Base-by-base conservation (phyloP, 2,329 filamentous ascomycete genomes). In the Monosporascus sp. region DNA sequence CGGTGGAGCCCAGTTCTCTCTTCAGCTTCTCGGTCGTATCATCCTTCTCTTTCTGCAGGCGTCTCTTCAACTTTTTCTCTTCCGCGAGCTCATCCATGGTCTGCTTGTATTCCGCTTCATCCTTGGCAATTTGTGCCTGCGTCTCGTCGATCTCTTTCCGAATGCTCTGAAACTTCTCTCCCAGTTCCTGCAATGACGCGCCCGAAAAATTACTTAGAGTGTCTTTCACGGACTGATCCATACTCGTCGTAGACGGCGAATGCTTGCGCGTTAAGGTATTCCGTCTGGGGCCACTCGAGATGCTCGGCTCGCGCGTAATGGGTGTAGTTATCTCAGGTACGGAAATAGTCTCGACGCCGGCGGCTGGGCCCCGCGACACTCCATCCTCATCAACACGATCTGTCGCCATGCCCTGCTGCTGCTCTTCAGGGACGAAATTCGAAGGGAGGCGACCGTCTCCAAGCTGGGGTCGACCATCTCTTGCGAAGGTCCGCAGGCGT, bases 11-110 rank as follows among this genome's bases (percentile, higher is more conserved):
- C 51, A 95, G 86, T 66, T 93, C 87, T 57, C 87, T 87, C 64
- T 88, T 90, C 51, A 97, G 73, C 65, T 91, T 91, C 45, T 90
- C 86, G 48, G 91, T 97, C 49, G 86, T 88, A 64, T 95, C 91
- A 59, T 97, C 93, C 69, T 95, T 96, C 65, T 96, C 90, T 67
- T 90, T 94, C 51, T 94, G 78, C 20, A 86, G 80, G 57, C 87
- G 86, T 63, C 82, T 86, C 68, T 96, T 85, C 49, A 87, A 82
- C 60, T 95, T 90, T 55, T 90, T 87, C 63, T 96, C 90, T 54
- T 85, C 85, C 52, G 86, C 83, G 34, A 96, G 68, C 45, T 89
- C 84, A 40, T 84, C 81, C 59, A 90, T 73, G 50, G 82, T 73
- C n/a, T 79, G 75, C 59, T 82, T 83, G 55, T 84, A 84, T 50